Base-by-base conservation (phyloP, 495 filamentous ascomycete genomes). In the Penicillium fimorum region DNA sequence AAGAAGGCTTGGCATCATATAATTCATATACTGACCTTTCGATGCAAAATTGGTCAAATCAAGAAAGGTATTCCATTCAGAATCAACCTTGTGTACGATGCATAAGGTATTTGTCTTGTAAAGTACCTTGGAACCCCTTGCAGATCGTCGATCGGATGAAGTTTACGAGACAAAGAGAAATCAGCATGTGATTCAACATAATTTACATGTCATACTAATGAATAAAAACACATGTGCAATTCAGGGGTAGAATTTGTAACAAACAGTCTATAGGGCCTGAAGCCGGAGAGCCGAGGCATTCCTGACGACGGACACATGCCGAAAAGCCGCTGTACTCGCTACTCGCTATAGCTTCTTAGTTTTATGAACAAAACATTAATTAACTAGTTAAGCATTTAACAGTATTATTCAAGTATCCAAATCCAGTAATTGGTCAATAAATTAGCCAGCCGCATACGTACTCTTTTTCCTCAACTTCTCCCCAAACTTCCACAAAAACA, bases 401-500 rank as follows among this genome's bases (percentile, higher is more conserved):
- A 27, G 5, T 27, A 27, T 5, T 27, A 4, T 24, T 20, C 7
- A 12, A 25, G 5, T 11, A 15, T 22, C 15, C 4, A 2, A 44
- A 25, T 44, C 5, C 12, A n/a, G 6, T 35, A 37, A 37, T 8
- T 37, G 13, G 6, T 3, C 12, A 35, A 35, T n/a, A 7, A 38
- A 3, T n/a, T 63, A 72, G 13, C 87, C 84, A 60, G 86, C 84
- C 56, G 87, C 87, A 76, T 81, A 91, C 13, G 82, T 74, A 70
- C 86, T 88, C 73, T 72, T 84, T 61, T 78, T 81, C 72, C 85
- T 75, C 55, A 87, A 59, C 37, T 32, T 66, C 63, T 60, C 79
- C 32, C 84, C 84, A 70, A 66, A 85, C 47, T 70, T 79, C 85
- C 85, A 87, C 51, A 88, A 58, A 44, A 88, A 70, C 4, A 84